Evolutionary conservation across 2,329 filamentous ascomycete genomes (phyloP).

Genomic region (Didymellaceae sp.): DNA sequence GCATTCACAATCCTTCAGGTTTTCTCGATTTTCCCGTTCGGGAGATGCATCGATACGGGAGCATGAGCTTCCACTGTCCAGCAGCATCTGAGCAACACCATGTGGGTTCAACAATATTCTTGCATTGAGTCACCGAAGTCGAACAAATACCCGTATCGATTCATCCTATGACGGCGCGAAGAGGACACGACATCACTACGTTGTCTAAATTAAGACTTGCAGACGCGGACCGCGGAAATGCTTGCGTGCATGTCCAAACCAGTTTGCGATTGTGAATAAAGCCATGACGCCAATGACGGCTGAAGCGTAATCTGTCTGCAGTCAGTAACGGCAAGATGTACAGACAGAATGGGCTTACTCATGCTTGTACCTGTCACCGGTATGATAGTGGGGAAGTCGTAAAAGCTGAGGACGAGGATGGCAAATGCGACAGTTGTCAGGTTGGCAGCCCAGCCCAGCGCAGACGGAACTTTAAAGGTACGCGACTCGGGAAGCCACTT

Average conservation of each 20-base stretch:
- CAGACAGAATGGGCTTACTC: conserved; percentile 26
- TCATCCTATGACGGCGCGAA: too few species aligned
- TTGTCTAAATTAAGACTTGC: not conserved
- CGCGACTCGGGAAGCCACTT: conserved; percentile 25
- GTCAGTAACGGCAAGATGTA: not conserved
- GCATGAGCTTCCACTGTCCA: too few species aligned
- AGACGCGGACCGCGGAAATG: conserved; percentile 22
- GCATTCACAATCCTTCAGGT: too few species aligned
- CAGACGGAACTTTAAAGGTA: conserved; percentile 24
- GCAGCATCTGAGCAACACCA: too few species aligned
- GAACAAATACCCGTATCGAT: too few species aligned
- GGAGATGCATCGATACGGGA: too few species aligned
- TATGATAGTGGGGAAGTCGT: conserved; percentile 36
- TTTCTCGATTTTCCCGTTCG: too few species aligned
- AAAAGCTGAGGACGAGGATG: conserved; percentile 38
- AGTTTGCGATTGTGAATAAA: conserved; percentile 20
- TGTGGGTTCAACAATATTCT: too few species aligned
- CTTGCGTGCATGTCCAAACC: conserved; percentile 22
- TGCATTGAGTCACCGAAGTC: too few species aligned
- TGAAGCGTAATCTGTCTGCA: conserved; percentile 20
- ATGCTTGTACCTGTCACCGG: conserved; percentile 38
- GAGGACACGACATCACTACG: too few species aligned
- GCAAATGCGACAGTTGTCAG: conserved; percentile 31
- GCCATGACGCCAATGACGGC: conserved; percentile 24
- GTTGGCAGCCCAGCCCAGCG: conserved; percentile 38